phyloP scores from a whole-genome alignment of 75 land plant species.

The Sequoiadendron giganteum region DNA sequence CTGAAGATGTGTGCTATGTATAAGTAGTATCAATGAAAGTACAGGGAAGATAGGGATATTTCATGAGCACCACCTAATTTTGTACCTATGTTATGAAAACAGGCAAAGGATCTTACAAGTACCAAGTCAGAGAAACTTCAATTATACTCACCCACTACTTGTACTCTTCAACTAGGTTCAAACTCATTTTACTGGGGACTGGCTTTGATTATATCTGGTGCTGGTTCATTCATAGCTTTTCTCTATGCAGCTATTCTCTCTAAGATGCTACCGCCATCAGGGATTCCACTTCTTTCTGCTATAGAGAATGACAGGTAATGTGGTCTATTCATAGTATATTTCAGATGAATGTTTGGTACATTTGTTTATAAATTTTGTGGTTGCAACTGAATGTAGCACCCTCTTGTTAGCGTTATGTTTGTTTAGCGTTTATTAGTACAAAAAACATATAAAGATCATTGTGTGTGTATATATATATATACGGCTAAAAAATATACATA shows the following conservation, averaged over 20 bases:
- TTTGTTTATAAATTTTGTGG: background rate
- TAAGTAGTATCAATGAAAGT: background rate
- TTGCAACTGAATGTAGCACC: background rate
- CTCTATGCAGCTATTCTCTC: conserved; percentile 59
- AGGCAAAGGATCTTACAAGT: background rate
- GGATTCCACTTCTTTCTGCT: conserved; percentile 43
- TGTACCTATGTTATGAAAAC: background rate
- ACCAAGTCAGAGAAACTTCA: conserved; percentile 1
- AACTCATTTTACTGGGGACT: conserved; percentile 15
- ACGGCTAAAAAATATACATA: no score
- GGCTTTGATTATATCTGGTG: conserved; percentile 39
- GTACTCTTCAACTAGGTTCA: background rate
- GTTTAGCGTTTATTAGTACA: no score
- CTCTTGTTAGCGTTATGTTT: background rate
- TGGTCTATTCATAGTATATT: background rate
- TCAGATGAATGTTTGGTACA: background rate
- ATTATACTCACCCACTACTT: conserved; percentile 3
- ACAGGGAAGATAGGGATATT: background rate
- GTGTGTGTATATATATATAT: no score
- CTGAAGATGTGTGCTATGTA: background rate
- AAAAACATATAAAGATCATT: no score
- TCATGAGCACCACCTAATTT: background rate
- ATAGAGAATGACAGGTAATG: conserved; percentile 68
- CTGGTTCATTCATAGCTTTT: conserved; percentile 33
- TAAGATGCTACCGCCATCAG: conserved; percentile 67